Base-by-base conservation (phyloP, 148 eudicot genomes). In the Diospyros lotus region DNA sequence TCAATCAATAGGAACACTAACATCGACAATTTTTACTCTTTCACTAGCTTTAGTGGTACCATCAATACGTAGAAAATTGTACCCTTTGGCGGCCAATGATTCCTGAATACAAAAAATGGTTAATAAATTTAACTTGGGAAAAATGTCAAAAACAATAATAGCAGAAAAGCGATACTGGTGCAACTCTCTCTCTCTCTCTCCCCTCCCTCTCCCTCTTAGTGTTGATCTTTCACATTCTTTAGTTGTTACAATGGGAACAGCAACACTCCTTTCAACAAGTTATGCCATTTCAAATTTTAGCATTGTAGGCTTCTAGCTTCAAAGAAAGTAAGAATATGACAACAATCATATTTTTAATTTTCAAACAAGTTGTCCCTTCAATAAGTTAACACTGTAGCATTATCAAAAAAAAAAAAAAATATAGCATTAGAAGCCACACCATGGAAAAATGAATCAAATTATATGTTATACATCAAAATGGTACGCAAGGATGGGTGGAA, bases 21-120 rank as follows among this genome's bases (percentile, higher is more conserved):
- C 97, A 87, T 96, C 84, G 65, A 96, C 99, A 69, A 93, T 80
- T 84, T 82, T 87, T 66, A 90, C 18, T 82, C 99, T 85, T 66
- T 96, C 99, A 83, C 75, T 63, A 45, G 92, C 84, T 86, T 96
- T 96, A 51, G 97, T 93, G 28, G 98, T 93, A 63, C 99, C 99
- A 79, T 96, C 99, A 62, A 96, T 93, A 62, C 99, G 92, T 66
- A 89, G 82, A 82, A 86, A 93, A 77, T 85, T 77, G 81, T 86
- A 96, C 59, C 89, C 86, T 63, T 72, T 76, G 46, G 87, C 79
- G 41, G 65, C 52, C 72, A 96, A 68, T 53, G 97, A 77, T 68
- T 92, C 97, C 98, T 96, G 89, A 66, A 52, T n/a, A 82, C 14
- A 79, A 79, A 48, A 48, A 4, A 4, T 48, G 4, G 8, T 48